Evolutionary conservation across 352 stramenopile genomes (phyloP).

Genomic region (Salisapilia sapeloensis): DNA sequence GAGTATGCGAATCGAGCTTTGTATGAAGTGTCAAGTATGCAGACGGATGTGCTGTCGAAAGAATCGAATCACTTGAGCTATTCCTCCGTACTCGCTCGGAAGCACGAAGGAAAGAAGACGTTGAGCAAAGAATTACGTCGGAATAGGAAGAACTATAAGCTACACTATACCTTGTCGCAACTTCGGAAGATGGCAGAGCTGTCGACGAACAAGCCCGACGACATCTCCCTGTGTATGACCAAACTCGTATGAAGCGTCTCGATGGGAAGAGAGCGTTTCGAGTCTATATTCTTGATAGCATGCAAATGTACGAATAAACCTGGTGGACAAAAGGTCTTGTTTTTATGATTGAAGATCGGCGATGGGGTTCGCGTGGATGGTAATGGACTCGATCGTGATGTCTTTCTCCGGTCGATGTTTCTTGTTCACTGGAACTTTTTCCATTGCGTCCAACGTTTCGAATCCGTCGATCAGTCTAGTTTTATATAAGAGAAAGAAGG

Average conservation of each 20-base stretch:
- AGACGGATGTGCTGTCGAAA: conserved; percentile 1
- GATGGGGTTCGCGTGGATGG: conserved; percentile 88
- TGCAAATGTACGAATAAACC: not conserved
- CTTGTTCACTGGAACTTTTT: conserved; percentile 85
- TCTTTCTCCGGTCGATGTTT: conserved; percentile 84
- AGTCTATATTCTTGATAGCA: not conserved
- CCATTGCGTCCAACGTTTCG: conserved; percentile 93
- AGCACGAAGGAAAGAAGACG: conserved; percentile 28
- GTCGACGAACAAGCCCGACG: conserved; percentile 57
- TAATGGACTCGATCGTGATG: conserved; percentile 77
- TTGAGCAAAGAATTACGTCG: conserved; percentile 36
- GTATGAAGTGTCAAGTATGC: conserved; percentile 10
- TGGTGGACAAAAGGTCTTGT: not conserved
- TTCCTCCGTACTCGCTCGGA: conserved; percentile 27
- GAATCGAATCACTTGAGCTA: conserved; percentile 22
- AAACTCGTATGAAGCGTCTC: conserved; percentile 19
- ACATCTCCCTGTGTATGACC: conserved; percentile 59
- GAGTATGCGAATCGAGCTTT: conserved; percentile 44
- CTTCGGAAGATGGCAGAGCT: conserved; percentile 60
- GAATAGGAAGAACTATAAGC: conserved; percentile 25
- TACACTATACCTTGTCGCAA: conserved; percentile 53
- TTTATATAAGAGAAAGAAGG: conserved; percentile 2
- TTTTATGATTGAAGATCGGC: conserved; percentile 21
- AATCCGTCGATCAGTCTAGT: conserved; percentile 88
- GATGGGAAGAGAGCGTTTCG: conserved; percentile 1